Conservation (phyloP, 768 basidiomycete genomes). For the Termitomyces sp. region DNA sequence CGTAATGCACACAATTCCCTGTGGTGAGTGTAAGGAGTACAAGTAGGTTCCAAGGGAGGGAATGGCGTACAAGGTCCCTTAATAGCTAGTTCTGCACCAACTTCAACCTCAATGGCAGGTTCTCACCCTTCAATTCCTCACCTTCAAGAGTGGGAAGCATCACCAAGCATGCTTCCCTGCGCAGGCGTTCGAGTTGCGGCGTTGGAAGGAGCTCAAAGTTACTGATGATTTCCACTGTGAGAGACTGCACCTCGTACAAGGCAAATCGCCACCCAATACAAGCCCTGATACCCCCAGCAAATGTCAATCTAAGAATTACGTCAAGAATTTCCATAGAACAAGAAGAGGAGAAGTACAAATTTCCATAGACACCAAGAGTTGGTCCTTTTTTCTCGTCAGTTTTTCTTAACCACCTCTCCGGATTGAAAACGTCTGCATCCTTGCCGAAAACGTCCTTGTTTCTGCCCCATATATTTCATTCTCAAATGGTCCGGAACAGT, state of each 20-base stretch:
- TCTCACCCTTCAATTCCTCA: constrained; percentile 36
- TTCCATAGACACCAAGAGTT: constrained; percentile 39
- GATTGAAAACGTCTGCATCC: constrained; percentile 49
- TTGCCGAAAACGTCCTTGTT: constrained; percentile 48
- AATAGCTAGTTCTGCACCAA: constrained; percentile 24
- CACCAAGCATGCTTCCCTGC: constrained; percentile 39
- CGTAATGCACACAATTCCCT: neutral
- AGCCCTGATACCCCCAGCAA: constrained; percentile 39
- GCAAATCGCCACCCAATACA: constrained; percentile 51
- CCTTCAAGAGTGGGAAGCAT: constrained; percentile 44
- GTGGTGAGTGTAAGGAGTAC: neutral
- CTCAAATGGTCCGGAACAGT: neutral
- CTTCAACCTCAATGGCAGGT: constrained; percentile 34
- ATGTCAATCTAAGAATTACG: constrained; percentile 33
- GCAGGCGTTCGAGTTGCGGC: constrained; percentile 31
- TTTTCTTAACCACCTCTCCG: constrained; percentile 47
- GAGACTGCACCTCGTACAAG: constrained; percentile 48
- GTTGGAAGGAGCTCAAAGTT: constrained; percentile 51
- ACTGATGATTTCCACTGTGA: constrained; percentile 52
- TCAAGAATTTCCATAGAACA: neutral
- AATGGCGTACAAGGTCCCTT: neutral
- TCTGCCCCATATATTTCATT: constrained; percentile 16
- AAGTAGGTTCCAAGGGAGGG: neutral
- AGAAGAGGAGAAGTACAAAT: constrained; percentile 29
- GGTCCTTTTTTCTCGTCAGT: constrained; percentile 30